Percentiles rank a stretch among this genome's conserved stretches.
phyloP scores from a whole-genome alignment of 140 eudicot species.

The Anethum foeniculum region DNA sequence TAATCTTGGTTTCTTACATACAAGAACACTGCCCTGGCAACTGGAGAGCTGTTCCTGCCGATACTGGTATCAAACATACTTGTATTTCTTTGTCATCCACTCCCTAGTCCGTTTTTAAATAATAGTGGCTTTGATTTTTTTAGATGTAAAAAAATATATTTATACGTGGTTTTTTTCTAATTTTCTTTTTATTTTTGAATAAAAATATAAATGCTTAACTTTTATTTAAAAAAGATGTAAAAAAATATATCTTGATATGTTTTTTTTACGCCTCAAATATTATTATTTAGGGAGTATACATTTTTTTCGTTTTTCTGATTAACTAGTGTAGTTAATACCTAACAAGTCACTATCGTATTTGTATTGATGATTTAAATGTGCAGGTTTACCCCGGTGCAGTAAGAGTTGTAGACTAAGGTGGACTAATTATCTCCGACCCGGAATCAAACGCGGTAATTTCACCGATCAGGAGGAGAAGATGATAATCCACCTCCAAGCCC shows the following conservation, averaged over 20 bases:
- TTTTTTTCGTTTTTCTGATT: not conserved
- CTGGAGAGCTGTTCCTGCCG: constrained; percentile 4
- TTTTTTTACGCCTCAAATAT: too few relatives aligned
- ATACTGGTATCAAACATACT: not conserved
- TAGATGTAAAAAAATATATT: too few relatives aligned
- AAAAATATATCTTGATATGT: too few relatives aligned
- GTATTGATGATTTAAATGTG: not conserved
- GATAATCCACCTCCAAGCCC: not conserved
- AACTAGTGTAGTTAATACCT: not conserved
- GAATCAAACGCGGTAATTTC: constrained; percentile 4
- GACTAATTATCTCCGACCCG: constrained; percentile 1
- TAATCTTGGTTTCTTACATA: not conserved
- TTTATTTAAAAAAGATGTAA: too few relatives aligned
- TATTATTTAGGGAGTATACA: too few relatives aligned
- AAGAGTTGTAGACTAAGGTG: constrained; percentile 6
- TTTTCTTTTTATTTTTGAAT: too few relatives aligned
- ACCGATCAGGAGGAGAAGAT: constrained; percentile 1
- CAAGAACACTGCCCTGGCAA: constrained; percentile 9
- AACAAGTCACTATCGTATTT: not conserved
- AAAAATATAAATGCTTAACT: too few relatives aligned
- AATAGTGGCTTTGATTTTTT: too few relatives aligned
- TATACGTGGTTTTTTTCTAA: too few relatives aligned
- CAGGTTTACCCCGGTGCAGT: not conserved
- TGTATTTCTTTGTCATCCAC: too few relatives aligned
- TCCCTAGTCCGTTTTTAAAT: too few relatives aligned